A percentile compares a stretch with the other conserved stretches of the same genome.
Conservation (phyloP, 305 asterid species). For the Ajuga reptans region DNA sequence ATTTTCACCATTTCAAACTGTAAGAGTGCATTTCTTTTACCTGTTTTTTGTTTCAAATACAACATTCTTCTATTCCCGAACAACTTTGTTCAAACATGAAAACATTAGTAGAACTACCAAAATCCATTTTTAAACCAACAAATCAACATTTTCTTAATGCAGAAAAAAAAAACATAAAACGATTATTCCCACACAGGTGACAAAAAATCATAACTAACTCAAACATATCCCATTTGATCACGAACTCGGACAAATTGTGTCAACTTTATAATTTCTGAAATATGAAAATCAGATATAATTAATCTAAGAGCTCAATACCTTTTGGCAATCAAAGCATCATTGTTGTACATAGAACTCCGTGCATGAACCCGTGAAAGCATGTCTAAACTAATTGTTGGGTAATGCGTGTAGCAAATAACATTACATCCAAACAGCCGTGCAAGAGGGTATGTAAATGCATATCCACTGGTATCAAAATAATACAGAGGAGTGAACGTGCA, state of each 20-base stretch:
- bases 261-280: not conserved
- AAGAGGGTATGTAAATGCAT: constrained; percentile 90
- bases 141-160: not conserved
- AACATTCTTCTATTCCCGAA: not conserved
- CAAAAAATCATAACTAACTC: not conserved
- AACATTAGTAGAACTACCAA: not conserved
- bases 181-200: not conserved
- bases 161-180: not conserved
- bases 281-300: not conserved
- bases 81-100: not conserved
- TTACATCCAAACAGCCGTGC: constrained; percentile 71
- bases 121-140: not conserved
- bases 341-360: constrained; percentile 78
- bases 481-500: constrained; percentile 55
- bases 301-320: constrained; percentile 37
- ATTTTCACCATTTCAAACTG: not conserved
- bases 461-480: constrained; percentile 85
- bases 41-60: not conserved
- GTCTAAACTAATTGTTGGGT: constrained; percentile 91
- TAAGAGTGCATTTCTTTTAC: not conserved
- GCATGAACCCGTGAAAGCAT: constrained; percentile 81
- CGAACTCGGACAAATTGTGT: not conserved
- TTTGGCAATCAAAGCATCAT: constrained; percentile 62
- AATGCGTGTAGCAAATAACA: constrained; percentile 81
- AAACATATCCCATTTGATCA: not conserved